A percentile compares a stretch with the other conserved stretches of the same genome.
phyloP scores from a whole-genome alignment of 108 stramenopile species.

The Skeletonema costatum region DNA sequence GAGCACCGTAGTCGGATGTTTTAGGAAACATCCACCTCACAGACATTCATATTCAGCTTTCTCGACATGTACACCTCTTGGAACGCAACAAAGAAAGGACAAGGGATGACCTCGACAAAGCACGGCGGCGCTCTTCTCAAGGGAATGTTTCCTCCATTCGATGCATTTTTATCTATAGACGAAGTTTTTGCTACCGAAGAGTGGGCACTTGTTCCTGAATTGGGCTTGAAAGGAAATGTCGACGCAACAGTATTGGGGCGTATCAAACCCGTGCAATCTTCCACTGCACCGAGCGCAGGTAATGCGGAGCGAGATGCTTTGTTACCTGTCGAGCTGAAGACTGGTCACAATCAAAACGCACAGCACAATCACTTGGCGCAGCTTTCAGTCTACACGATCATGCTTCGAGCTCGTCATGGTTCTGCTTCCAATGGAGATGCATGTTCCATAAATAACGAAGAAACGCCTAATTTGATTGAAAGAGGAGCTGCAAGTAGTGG shows the following conservation, averaged over 20 bases:
- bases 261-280: conserved; percentile 29
- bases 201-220: conserved; percentile 64
- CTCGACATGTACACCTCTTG: conserved; percentile 52
- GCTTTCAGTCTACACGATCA: conserved; percentile 81
- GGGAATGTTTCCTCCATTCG: conserved; percentile 32
- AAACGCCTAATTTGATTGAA: not conserved
- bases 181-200: conserved; percentile 68
- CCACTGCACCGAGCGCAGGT: not conserved
- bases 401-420: conserved; percentile 75
- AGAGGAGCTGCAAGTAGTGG: conserved; percentile 61
- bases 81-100: conserved; percentile 9
- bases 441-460: not conserved
- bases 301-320: conserved; percentile 32
- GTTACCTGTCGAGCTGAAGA: conserved; percentile 86
- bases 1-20: too few relatives aligned
- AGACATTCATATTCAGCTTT: conserved; percentile 33
- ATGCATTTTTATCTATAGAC: conserved; percentile 27
- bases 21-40: too few relatives aligned
- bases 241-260: conserved; percentile 76
- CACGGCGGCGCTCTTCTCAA: conserved; percentile 19
- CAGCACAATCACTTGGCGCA: conserved; percentile 80
- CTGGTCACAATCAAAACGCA: conserved; percentile 77
- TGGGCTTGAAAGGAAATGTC: conserved; percentile 83
- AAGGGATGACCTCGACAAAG: not conserved
- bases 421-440: conserved; percentile 11